phyloP scores from a whole-genome alignment of 2,329 filamentous ascomycete genomes.

The Thelonectria rubi region DNA sequence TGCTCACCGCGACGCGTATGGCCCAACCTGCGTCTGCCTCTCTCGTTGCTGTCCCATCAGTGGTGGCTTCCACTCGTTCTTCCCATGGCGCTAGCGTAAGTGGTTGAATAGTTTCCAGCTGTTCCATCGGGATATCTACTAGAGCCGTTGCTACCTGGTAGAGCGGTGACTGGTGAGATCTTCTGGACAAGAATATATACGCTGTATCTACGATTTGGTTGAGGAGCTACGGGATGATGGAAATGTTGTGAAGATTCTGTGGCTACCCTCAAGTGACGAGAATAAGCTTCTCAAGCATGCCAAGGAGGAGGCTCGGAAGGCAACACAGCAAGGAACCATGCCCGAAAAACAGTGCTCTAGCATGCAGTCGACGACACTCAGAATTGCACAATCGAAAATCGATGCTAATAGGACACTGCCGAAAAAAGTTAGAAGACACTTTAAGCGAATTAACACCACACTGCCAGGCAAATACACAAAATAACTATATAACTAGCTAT shows the following conservation, averaged over 20 bases:
- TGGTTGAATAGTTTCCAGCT: constrained; percentile 24
- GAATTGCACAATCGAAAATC: background rate
- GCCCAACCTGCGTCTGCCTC: constrained; percentile 11
- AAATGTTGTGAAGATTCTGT: constrained; percentile 18
- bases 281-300: background rate
- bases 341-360: background rate
- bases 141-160: constrained; percentile 10
- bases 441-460: too few species aligned
- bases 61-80: constrained; percentile 9
- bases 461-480: too few species aligned
- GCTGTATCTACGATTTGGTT: constrained; percentile 12
- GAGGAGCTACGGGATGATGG: constrained; percentile 9
- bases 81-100: constrained; percentile 22
- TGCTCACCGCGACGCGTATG: constrained; percentile 30
- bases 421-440: too few species aligned
- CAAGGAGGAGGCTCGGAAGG: background rate
- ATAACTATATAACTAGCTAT: too few species aligned
- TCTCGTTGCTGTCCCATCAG: constrained; percentile 7
- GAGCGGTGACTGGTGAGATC: constrained; percentile 11
- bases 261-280: constrained; percentile 12
- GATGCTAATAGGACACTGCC: background rate
- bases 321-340: constrained; percentile 3
- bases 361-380: background rate
- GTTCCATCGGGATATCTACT: constrained; percentile 11
- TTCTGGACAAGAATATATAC: constrained; percentile 17